A percentile compares a stretch with the other conserved stretches of the same genome.
Evolutionary conservation across 768 basidiomycete species (phyloP).

Genomic region (Gymnopilus dilepis): DNA sequence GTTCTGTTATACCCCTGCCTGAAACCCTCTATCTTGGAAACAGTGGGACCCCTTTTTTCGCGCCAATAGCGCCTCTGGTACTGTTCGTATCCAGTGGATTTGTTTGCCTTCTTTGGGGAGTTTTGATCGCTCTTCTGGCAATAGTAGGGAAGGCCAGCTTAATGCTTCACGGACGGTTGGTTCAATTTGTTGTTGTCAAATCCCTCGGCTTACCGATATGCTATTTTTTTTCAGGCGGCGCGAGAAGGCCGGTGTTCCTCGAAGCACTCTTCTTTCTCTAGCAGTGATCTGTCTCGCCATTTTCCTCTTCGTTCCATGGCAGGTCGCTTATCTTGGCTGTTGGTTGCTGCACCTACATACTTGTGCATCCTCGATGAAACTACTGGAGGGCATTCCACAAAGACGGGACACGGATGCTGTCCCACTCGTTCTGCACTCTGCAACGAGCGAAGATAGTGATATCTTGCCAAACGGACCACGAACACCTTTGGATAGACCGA

Average conservation of each 20-base stretch:
- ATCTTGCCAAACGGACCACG: conserved; percentile 10
- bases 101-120: conserved; percentile 64
- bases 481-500: background rate
- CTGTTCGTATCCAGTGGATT: conserved; percentile 68
- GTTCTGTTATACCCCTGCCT: conserved; percentile 64
- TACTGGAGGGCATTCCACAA: conserved; percentile 5
- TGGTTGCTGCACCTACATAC: conserved; percentile 81
- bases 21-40: conserved; percentile 65
- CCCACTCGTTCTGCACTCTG: conserved; percentile 17
- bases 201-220: background rate
- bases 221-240: conserved; percentile 34
- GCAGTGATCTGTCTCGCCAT: conserved; percentile 66
- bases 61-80: conserved; percentile 59
- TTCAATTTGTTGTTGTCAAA: conserved; percentile 4
- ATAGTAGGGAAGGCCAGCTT: conserved; percentile 41
- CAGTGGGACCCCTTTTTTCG: conserved; percentile 51
- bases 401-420: conserved; percentile 13
- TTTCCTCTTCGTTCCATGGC: conserved; percentile 84
- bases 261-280: conserved; percentile 63
- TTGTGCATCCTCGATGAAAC: conserved; percentile 49
- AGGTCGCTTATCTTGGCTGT: conserved; percentile 86
- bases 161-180: conserved; percentile 42
- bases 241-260: conserved; percentile 44
- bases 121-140: conserved; percentile 55
- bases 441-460: conserved; percentile 9